Base-by-base conservation (phyloP, 1,284 basidiomycete genomes). In the Pulchroboletus neoregius region DNA sequence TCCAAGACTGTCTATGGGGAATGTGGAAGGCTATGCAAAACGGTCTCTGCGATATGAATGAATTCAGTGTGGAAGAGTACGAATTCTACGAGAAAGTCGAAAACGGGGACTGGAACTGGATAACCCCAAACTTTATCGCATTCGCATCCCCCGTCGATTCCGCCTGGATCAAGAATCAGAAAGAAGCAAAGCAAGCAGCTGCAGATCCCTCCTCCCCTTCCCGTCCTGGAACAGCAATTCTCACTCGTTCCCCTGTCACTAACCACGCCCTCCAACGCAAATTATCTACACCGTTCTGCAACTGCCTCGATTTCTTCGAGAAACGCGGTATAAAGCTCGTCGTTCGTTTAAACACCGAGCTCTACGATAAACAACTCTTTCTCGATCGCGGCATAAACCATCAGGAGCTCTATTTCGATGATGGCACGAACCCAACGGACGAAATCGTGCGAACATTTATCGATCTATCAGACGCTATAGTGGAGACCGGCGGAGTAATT, bases 31-130 rank as follows among this genome's bases (percentile, higher is more conserved):
- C 94, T 0, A 87, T 94, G 71, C 82, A 91, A 61, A 82, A 89
- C 53, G 84, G 86, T 1, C 77, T 99, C 2, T 84, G 94, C 61
- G 88, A 96, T 62, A 85, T 99, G 74, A 89, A 90, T 57, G 84
- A 91, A 50, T 99, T 99, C 68, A 84, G 77, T 55, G 82, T 89
- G 39, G 87, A 91, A 54, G 91, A 94, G 55, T 95, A 95, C 62
- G 92, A 95, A 66, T 86, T 79, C 65, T 97, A 94, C 63, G 95
- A 96, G 68, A 93, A 91, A 63, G 91, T 94, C 27, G 87, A 92
- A 71, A 94, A 96, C 61, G 96, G 96, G 5, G 96, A 99, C 67
- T 94, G 95, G 85, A 99, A 99, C 64, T 92, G 91, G 90, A 78
- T 97, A 67, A 90, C 88, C 2, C 89, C 92, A 34, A 79, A 84